Conservation (phyloP, 164 flowering plant genomes). For the Saururus chinensis region DNA sequence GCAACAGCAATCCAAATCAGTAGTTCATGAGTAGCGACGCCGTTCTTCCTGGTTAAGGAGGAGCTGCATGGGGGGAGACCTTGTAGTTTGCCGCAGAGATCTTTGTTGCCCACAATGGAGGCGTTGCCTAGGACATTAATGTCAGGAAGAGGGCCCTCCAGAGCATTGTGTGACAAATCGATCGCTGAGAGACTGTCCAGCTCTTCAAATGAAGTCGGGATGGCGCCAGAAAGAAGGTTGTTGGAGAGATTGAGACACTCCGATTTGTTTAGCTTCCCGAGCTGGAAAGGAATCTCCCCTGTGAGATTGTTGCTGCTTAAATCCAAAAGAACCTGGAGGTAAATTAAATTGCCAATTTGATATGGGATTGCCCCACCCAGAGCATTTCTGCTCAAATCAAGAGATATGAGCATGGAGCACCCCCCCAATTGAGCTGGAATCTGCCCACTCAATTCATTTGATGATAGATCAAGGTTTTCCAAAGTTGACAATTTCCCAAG, state of each 20-base stretch:
- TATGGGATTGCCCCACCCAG: no score
- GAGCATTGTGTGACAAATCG: no score
- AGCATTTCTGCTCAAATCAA: no score
- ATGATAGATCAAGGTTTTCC: no score
- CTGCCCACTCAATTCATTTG: no score
- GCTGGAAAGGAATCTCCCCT: conserved; percentile 30
- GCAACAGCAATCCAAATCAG: no score
- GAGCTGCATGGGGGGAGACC: no score
- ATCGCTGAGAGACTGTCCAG: conserved; percentile 25
- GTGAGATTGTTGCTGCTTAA: conserved; percentile 29
- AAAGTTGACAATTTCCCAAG: not conserved
- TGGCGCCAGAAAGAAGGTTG: conserved; percentile 36
- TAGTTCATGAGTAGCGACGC: no score
- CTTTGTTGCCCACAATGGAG: conserved; percentile 13
- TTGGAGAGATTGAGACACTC: conserved; percentile 43
- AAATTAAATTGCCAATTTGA: conserved; percentile 12
- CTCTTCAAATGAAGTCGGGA: conserved; percentile 30
- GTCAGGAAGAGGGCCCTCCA: no score
- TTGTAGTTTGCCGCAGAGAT: conserved; percentile 30
- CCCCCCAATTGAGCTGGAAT: no score
- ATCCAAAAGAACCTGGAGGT: conserved; percentile 18
- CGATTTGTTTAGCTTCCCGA: conserved; percentile 26
- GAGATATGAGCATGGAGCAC: no score
- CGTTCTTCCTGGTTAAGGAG: conserved; percentile 1
- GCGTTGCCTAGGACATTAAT: conserved; percentile 1